Conservation (phyloP, 148 eudicot species). For the Camellia sinensis region DNA sequence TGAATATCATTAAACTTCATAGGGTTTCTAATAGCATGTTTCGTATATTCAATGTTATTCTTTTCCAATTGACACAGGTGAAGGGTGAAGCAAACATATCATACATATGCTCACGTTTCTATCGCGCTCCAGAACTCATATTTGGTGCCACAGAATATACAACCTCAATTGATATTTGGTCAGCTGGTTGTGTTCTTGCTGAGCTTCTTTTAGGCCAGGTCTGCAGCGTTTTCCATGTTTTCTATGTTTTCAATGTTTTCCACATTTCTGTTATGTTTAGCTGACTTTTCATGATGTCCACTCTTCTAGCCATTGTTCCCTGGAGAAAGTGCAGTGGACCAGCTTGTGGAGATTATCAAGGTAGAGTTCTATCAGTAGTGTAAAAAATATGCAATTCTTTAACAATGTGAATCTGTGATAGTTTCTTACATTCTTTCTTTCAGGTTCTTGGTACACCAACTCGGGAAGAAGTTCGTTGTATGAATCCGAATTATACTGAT, state of each 20-base stretch:
- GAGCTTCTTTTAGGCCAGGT: conserved; percentile 59
- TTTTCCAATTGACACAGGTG: conserved; percentile 26
- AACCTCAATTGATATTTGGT: conserved; percentile 54
- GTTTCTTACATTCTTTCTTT: conserved; percentile 17
- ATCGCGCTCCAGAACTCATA: conserved; percentile 57
- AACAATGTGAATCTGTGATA: background rate
- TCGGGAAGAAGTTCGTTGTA: conserved; percentile 64
- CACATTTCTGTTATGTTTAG: background rate
- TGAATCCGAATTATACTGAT: conserved; percentile 66
- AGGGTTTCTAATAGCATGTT: background rate
- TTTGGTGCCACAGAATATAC: conserved; percentile 54
- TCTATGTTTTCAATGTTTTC: background rate
- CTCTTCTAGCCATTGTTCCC: conserved; percentile 54
- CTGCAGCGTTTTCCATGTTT: conserved; percentile 11
- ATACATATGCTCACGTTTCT: conserved; percentile 51
- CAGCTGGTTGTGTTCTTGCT: conserved; percentile 58
- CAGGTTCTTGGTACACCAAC: conserved; percentile 76
- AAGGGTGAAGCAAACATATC: conserved; percentile 53
- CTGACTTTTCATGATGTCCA: conserved; percentile 11
- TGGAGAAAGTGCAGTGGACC: conserved; percentile 67
- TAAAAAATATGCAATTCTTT: background rate
- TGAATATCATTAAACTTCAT: background rate
- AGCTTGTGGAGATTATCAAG: conserved; percentile 71
- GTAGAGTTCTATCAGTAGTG: conserved; percentile 17
- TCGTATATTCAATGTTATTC: background rate